Conservation (phyloP, 2,329 filamentous ascomycete genomes). For the Exophiala sideris region DNA sequence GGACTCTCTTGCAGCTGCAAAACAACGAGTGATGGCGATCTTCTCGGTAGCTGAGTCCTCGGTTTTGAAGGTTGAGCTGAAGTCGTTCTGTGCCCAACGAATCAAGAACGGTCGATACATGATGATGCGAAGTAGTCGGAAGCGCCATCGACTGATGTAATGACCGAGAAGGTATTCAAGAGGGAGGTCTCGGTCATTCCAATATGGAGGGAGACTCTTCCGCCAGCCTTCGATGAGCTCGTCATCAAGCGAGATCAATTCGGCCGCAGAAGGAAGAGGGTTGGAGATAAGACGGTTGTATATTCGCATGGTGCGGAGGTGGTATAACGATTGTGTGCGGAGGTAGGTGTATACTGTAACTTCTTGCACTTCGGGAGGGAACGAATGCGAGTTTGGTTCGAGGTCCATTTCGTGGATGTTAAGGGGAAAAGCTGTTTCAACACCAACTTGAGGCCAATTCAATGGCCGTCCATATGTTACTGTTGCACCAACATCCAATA, state of each 20-base stretch:
- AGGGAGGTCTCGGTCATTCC: constrained; percentile 35
- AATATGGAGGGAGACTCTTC: constrained; percentile 39
- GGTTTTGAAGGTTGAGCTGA: constrained; percentile 8
- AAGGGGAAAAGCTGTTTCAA: constrained; percentile 21
- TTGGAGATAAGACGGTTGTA: constrained; percentile 45
- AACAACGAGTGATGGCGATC: constrained; percentile 39
- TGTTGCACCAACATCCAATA: constrained; percentile 52
- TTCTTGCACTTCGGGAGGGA: constrained; percentile 37
- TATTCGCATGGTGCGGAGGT: constrained; percentile 43
- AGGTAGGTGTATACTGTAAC: constrained; percentile 44
- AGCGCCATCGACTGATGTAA: constrained; percentile 41
- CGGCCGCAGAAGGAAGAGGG: constrained; percentile 40
- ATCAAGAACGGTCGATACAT: constrained; percentile 42
- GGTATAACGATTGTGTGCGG: constrained; percentile 42
- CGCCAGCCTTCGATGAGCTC: constrained; percentile 43
- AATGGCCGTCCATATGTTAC: constrained; percentile 51
- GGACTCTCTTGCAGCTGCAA: constrained; percentile 40
- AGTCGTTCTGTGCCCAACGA: constrained; percentile 30
- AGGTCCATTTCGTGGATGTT: constrained; percentile 25
- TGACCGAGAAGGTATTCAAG: constrained; percentile 39
- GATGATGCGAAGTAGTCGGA: constrained; percentile 44
- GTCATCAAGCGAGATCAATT: constrained; percentile 40
- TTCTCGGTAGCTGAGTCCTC: constrained; percentile 33
- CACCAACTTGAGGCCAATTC: constrained; percentile 42
- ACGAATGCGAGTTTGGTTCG: constrained; percentile 35